A percentile compares a stretch with the other conserved stretches of the same genome.
Conservation (phyloP, 305 asterid genomes). For the Salvia sclarea region DNA sequence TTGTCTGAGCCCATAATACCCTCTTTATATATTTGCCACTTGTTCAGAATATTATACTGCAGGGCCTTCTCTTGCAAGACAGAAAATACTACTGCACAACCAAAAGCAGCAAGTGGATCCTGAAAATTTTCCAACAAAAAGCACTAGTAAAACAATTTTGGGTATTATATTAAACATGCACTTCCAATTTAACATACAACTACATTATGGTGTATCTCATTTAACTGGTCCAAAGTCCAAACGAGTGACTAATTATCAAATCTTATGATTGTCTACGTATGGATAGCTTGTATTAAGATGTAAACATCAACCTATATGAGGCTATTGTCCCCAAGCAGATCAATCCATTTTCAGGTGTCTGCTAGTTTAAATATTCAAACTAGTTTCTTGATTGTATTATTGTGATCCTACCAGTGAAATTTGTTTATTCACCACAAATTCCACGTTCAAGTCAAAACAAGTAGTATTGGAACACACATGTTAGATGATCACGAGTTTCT, state of each 20-base stretch:
- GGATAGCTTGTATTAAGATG: neutral
- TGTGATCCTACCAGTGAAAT: neutral
- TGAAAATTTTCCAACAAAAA: slow-evolving; percentile 27
- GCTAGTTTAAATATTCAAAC: neutral
- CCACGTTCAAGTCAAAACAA: neutral
- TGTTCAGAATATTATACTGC: slow-evolving; percentile 33
- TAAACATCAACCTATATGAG: neutral
- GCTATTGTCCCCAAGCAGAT: too few species aligned
- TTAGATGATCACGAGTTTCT: neutral
- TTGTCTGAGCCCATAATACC: slow-evolving; percentile 64
- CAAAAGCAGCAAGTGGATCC: slow-evolving; percentile 35
- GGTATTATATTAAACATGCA: neutral
- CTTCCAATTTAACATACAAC: neutral
- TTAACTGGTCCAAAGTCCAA: neutral
- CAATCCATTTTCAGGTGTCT: neutral
- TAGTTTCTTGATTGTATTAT: neutral
- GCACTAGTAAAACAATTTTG: neutral
- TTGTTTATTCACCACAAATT: neutral
- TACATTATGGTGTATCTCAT: neutral
- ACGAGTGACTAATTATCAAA: neutral
- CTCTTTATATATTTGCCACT: slow-evolving; percentile 31
- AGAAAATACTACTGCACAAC: slow-evolving; percentile 38
- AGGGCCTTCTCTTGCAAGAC: slow-evolving; percentile 34
- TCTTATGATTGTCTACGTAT: neutral
- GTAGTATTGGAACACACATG: neutral